Evolutionary conservation across 768 basidiomycete species (phyloP).

Genomic region (Podaxis pistillaris): DNA sequence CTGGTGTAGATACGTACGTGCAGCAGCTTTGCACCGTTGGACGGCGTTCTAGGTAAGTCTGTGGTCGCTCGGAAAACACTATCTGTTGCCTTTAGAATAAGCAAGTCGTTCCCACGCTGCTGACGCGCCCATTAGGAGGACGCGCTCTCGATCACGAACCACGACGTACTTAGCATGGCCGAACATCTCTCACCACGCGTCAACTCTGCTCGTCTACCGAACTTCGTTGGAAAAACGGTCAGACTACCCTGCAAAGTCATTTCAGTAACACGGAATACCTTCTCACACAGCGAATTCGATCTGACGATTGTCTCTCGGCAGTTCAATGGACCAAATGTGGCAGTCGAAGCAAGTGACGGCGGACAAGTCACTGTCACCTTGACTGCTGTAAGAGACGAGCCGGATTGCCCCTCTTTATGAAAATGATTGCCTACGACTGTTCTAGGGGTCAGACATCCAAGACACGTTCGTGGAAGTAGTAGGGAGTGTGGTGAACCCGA

Average conservation of each 20-base stretch:
- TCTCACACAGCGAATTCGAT: slow-evolving; percentile 4
- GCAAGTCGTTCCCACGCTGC: neutral
- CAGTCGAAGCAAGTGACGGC: slow-evolving; percentile 67
- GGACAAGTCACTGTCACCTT: slow-evolving; percentile 53
- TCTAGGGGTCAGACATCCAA: slow-evolving; percentile 41
- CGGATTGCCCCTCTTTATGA: neutral
- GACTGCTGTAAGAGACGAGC: slow-evolving; percentile 30
- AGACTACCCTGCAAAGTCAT: slow-evolving; percentile 62
- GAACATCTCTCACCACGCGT: slow-evolving; percentile 46
- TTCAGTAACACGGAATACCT: slow-evolving; percentile 35
- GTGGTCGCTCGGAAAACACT: too few relatives aligned
- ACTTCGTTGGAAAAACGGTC: slow-evolving; percentile 54
- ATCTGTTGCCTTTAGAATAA: too few relatives aligned
- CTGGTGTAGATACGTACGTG: too few relatives aligned
- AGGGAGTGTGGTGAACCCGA: slow-evolving; percentile 54
- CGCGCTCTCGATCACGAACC: neutral
- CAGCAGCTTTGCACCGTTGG: too few relatives aligned
- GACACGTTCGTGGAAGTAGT: slow-evolving; percentile 68
- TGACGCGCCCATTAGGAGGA: too few relatives aligned
- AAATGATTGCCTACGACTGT: neutral
- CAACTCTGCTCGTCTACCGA: slow-evolving; percentile 56
- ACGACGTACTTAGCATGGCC: neutral
- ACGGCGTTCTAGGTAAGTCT: too few relatives aligned
- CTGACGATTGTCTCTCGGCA: neutral
- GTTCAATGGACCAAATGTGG: slow-evolving; percentile 26